Conservation (phyloP, 345 rosid genomes). For the Barbarea vulgaris region DNA sequence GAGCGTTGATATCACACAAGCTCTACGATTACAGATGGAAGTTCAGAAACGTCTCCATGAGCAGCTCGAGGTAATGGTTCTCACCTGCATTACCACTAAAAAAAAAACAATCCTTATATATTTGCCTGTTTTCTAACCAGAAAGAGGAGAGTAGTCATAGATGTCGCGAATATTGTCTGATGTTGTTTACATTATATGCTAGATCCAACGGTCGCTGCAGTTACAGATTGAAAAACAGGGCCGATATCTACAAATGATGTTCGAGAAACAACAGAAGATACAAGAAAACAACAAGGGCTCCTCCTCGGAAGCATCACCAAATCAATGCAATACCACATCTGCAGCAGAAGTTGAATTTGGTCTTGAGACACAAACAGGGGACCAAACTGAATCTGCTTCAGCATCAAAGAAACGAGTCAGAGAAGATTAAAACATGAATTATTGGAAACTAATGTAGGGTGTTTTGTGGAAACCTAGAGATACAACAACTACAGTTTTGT, state of each 20-base stretch:
- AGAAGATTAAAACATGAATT: slow-evolving; percentile 36
- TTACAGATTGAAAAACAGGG: slow-evolving; percentile 44
- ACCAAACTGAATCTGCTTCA: slow-evolving; percentile 10
- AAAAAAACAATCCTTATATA: not conserved
- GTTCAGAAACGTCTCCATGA: slow-evolving; percentile 96
- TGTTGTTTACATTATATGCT: not conserved
- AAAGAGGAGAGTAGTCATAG: not conserved
- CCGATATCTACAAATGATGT: slow-evolving; percentile 49
- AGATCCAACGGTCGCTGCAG: slow-evolving; percentile 42
- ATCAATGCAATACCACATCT: slow-evolving; percentile 15
- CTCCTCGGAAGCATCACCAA: slow-evolving; percentile 38
- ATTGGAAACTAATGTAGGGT: slow-evolving; percentile 11
- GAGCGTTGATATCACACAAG: slow-evolving; percentile 62
- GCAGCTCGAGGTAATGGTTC: slow-evolving; percentile 85
- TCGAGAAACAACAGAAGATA: slow-evolving; percentile 65
- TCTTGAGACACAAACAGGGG: not conserved
- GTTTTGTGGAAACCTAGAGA: slow-evolving; percentile 6
- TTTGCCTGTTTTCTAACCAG: not conserved
- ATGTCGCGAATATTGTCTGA: slow-evolving; percentile 1
- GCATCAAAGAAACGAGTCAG: slow-evolving; percentile 45
- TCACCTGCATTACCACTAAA: not conserved
- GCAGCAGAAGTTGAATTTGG: slow-evolving; percentile 1
- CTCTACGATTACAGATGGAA: slow-evolving; percentile 89
- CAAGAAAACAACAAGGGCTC: slow-evolving; percentile 44
- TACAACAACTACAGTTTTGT: slow-evolving; percentile 23